A percentile compares a stretch with the other conserved stretches of the same genome.
Evolutionary conservation across 768 basidiomycete genomes (phyloP).

Genomic region (Termitomyces sp.): DNA sequence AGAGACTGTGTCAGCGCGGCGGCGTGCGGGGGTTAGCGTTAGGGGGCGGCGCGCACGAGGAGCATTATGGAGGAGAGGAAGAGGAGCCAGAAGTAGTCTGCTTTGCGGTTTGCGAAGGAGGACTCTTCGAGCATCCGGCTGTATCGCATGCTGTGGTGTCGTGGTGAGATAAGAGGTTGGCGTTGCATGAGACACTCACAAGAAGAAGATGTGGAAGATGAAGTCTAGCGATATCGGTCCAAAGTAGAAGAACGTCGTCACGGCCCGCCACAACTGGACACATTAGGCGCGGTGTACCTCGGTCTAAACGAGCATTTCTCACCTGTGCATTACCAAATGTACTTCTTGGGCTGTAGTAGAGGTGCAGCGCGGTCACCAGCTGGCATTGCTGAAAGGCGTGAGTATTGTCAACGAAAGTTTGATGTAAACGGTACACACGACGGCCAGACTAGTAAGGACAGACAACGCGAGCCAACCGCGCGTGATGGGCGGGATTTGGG

Average conservation of each 20-base stretch:
- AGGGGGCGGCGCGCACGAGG: slow-evolving; percentile 48
- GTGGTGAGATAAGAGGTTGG: too few species aligned
- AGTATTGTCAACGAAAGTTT: not conserved
- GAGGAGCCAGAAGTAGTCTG: slow-evolving; percentile 95
- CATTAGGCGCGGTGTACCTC: not conserved
- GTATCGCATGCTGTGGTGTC: slow-evolving; percentile 86
- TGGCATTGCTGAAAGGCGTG: slow-evolving; percentile 81
- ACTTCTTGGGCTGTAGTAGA: slow-evolving; percentile 89
- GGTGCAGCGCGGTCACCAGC: slow-evolving; percentile 82
- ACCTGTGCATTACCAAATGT: slow-evolving; percentile 82
- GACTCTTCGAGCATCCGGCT: slow-evolving; percentile 96
- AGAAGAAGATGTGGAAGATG: slow-evolving; percentile 97
- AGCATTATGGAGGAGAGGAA: slow-evolving; percentile 81
- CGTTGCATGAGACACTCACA: too few species aligned
- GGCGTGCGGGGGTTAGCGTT: not conserved
- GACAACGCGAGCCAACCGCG: slow-evolving; percentile 79
- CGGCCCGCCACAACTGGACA: slow-evolving; percentile 74
- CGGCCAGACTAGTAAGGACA: slow-evolving; percentile 76
- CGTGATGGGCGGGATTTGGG: slow-evolving; percentile 89
- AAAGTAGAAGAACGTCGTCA: slow-evolving; percentile 96
- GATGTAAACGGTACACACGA: slow-evolving; percentile 52
- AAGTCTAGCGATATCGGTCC: slow-evolving; percentile 91
- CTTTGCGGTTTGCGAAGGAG: slow-evolving; percentile 84
- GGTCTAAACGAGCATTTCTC: slow-evolving; percentile 8
- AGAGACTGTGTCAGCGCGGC: slow-evolving; percentile 3